phyloP scores from a whole-genome alignment of 2,329 filamentous ascomycete genomes.

The Biscogniauxia marginata region DNA sequence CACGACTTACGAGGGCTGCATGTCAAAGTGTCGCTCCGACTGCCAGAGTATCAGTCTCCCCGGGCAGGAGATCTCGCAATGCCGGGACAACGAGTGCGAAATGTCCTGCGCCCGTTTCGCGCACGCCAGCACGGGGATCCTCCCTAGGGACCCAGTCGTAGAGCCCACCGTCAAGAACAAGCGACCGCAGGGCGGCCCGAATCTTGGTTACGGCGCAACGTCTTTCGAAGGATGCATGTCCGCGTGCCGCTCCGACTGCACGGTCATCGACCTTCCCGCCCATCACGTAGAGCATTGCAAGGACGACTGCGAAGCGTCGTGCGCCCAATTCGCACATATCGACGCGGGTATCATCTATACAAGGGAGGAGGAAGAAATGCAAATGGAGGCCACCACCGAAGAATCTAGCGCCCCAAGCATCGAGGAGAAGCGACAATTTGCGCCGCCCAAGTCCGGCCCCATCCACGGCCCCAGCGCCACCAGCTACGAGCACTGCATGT shows the following conservation, averaged over 20 bases:
- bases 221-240: slow-evolving; percentile 10
- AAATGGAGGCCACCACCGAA: too few species aligned
- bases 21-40: slow-evolving; percentile 1
- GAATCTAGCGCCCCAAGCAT: too few species aligned
- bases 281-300: neutral
- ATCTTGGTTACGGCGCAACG: neutral
- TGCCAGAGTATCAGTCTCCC: slow-evolving; percentile 4
- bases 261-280: slow-evolving; percentile 10
- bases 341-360: neutral
- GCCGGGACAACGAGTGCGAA: slow-evolving; percentile 4
- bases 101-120: neutral
- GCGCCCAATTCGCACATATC: neutral
- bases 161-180: neutral
- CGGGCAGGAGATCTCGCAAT: neutral
- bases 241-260: slow-evolving; percentile 12
- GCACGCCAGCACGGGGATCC: neutral
- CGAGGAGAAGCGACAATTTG: neutral
- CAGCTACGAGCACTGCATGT: slow-evolving; percentile 10
- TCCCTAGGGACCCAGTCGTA: neutral
- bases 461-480: neutral
- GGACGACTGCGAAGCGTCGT: neutral
- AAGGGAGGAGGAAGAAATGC: neutral
- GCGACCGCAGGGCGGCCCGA: neutral
- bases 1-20: slow-evolving; percentile 7
- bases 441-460: neutral